A percentile compares a stretch with the other conserved stretches of the same genome.
Evolutionary conservation across 768 basidiomycete species (phyloP).

Genomic region (Leucocoprinus leucothites): DNA sequence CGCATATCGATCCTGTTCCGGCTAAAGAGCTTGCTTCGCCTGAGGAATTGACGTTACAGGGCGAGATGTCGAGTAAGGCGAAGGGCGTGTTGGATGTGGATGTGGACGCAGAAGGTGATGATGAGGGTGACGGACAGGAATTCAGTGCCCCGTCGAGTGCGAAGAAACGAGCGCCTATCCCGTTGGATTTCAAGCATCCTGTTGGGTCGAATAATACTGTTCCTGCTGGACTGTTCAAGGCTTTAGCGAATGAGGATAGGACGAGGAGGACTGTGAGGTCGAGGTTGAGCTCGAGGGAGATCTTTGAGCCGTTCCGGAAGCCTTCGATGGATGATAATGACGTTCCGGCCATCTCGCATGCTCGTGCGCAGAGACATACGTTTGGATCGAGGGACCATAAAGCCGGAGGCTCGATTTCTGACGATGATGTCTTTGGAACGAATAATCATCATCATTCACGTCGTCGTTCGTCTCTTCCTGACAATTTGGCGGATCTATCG

Average conservation of each 20-base stretch:
- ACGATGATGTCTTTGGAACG: constrained; percentile 34
- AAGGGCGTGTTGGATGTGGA: too few species aligned
- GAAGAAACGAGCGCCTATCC: constrained; percentile 70
- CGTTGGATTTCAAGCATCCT: constrained; percentile 64
- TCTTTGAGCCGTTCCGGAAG: constrained; percentile 61
- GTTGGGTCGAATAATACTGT: constrained; percentile 61
- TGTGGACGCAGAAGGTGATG: constrained; percentile 2
- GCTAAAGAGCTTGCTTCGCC: constrained; percentile 9
- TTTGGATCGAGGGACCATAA: constrained; percentile 52
- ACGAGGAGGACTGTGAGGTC: constrained; percentile 74
- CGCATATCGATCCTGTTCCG: constrained; percentile 23
- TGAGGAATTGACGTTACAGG: constrained; percentile 15
- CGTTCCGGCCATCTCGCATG: constrained; percentile 66
- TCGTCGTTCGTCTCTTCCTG: constrained; percentile 57
- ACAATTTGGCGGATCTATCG: constrained; percentile 43
- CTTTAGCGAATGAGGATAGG: constrained; percentile 56
- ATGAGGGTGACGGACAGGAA: constrained; percentile 13
- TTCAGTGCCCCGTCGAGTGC: constrained; percentile 21
- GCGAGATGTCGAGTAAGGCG: too few species aligned
- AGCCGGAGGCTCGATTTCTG: constrained; percentile 16
- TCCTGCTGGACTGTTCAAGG: constrained; percentile 85
- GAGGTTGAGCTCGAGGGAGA: constrained; percentile 69
- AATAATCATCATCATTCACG: constrained; percentile 31
- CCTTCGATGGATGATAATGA: constrained; percentile 79
- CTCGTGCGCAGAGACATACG: constrained; percentile 39